A percentile compares a stretch with the other conserved stretches of the same genome.
phyloP scores from a whole-genome alignment of 2,329 filamentous ascomycete genomes.

The Drechslera avenae region DNA sequence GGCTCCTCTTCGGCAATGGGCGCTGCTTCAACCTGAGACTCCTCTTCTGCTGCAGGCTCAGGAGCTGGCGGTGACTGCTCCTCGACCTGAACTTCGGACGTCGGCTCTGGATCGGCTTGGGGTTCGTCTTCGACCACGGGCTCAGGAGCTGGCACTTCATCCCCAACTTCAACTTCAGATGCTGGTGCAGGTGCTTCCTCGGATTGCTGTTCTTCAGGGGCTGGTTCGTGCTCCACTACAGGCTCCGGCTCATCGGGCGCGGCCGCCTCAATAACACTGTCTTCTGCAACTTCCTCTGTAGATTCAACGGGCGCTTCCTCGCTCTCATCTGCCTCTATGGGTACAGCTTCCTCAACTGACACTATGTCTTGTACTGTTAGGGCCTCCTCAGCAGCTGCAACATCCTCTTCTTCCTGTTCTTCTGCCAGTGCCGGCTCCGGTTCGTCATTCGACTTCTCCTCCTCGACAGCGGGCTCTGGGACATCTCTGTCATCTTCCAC shows the following conservation, averaged over 20 bases:
- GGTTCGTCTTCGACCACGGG: not conserved
- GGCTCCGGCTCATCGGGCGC: not conserved
- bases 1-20: not conserved
- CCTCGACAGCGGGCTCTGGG: slow-evolving; percentile 1
- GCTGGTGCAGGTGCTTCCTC: slow-evolving; percentile 3
- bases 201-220: not conserved
- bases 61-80: slow-evolving; percentile 7
- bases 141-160: slow-evolving; percentile 1
- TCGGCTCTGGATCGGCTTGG: not conserved
- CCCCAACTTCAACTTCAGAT: not conserved
- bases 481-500: not conserved
- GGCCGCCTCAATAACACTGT: not conserved
- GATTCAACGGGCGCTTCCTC: slow-evolving; percentile 3
- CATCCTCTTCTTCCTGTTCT: not conserved
- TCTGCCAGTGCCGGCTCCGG: slow-evolving; percentile 1
- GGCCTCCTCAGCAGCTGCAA: slow-evolving; percentile 1
- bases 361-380: slow-evolving; percentile 1
- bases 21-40: not conserved
- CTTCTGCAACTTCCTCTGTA: slow-evolving; percentile 2
- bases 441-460: not conserved
- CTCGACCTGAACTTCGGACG: not conserved
- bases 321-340: slow-evolving; percentile 2
- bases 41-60: not conserved
- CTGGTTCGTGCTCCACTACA: not conserved
- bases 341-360: not conserved